These are phyloP conservation scores for Artomyces pyxidatus DNA, from an alignment of 768 basidiomycete species.

Conservation along the genomic window DNA sequence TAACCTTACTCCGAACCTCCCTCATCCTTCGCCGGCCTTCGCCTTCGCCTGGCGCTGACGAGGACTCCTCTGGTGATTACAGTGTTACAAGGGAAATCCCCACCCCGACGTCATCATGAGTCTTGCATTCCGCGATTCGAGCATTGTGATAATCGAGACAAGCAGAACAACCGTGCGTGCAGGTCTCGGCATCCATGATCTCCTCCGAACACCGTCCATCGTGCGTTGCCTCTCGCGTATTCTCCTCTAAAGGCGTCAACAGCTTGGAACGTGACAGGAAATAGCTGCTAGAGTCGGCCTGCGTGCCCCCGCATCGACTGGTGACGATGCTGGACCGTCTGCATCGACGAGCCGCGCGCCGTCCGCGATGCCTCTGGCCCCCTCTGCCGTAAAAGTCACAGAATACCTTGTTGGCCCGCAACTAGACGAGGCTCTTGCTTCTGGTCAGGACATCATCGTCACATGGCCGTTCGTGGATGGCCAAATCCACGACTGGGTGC, in stretches of 20 bases:
- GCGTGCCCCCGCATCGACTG: conserved; percentile 24
- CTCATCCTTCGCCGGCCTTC: too few relatives aligned
- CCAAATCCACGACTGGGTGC: conserved; percentile 67
- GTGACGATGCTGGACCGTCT: conserved; percentile 22
- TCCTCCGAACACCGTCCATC: conserved; percentile 66
- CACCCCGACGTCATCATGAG: too few relatives aligned
- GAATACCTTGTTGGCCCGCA: conserved; percentile 80
- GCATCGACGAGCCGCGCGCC: conserved; percentile 43
- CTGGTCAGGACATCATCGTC: conserved; percentile 63
- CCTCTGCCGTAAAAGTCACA: conserved; percentile 40
- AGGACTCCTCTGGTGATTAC: too few relatives aligned
- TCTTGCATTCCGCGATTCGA: conserved; percentile 76
- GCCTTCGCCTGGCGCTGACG: too few relatives aligned
- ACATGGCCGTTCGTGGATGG: conserved; percentile 81
- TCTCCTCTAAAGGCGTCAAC: conserved; percentile 3
- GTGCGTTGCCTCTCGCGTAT: conserved; percentile 34
- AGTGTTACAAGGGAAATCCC: too few relatives aligned
- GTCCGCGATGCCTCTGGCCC: conserved; percentile 34
- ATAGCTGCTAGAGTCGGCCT: conserved; percentile 75
- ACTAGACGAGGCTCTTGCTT: conserved; percentile 71
- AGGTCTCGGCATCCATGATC: conserved; percentile 72
- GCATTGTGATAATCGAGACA: conserved; percentile 75
- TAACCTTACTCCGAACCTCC: not conserved
- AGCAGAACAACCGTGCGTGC: conserved; percentile 63
- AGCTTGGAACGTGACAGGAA: conserved; percentile 41